Percentiles rank a stretch among this genome's conserved stretches.
These are phyloP conservation scores for Tillandsia fasciculata DNA, from an alignment of 176 grass and related monocot species.

Conservation along the genomic window DNA sequence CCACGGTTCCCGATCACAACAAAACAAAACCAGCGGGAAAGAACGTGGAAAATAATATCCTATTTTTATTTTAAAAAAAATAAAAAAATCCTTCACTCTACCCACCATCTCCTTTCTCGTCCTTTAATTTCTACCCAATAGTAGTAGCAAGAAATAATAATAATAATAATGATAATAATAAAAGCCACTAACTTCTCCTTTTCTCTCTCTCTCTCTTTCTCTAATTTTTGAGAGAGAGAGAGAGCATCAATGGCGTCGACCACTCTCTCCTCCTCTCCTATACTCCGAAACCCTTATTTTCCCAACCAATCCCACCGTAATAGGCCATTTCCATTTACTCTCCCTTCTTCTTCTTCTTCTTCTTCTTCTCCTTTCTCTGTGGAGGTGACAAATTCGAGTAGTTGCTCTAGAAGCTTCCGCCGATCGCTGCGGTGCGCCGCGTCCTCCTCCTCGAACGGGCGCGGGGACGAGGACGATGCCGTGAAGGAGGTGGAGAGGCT, in stretches of 20 bases:
- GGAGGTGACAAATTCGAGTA: not conserved
- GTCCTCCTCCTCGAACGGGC: conserved; percentile 16
- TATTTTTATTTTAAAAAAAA: too few relatives aligned
- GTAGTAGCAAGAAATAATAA: too few relatives aligned
- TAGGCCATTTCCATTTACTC: not conserved
- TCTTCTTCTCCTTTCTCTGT: not conserved
- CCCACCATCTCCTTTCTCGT: too few relatives aligned
- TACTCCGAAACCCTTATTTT: conserved; percentile 6
- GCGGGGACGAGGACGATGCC: conserved; percentile 4
- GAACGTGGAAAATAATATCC: too few relatives aligned
- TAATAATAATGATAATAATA: not conserved
- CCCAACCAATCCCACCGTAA: not conserved
- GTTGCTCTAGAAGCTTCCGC: not conserved
- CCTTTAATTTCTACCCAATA: too few relatives aligned
- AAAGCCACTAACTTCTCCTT: not conserved
- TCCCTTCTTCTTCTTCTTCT: not conserved
- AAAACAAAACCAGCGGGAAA: too few relatives aligned
- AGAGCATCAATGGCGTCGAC: conserved; percentile 4
- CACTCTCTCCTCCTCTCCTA: conserved; percentile 6
- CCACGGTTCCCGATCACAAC: too few relatives aligned
- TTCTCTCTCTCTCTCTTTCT: too few relatives aligned
- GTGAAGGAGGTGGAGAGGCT: conserved; percentile 27
- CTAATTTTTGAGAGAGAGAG: not conserved
- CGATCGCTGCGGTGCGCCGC: conserved; percentile 36
- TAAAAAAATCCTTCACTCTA: too few relatives aligned